Percentiles rank a stretch among this genome's conserved stretches.
These are phyloP conservation scores for Debaryomyces robertsiae DNA, from an alignment of 1,139 yeast genomes.

Conservation along the genomic window DNA sequence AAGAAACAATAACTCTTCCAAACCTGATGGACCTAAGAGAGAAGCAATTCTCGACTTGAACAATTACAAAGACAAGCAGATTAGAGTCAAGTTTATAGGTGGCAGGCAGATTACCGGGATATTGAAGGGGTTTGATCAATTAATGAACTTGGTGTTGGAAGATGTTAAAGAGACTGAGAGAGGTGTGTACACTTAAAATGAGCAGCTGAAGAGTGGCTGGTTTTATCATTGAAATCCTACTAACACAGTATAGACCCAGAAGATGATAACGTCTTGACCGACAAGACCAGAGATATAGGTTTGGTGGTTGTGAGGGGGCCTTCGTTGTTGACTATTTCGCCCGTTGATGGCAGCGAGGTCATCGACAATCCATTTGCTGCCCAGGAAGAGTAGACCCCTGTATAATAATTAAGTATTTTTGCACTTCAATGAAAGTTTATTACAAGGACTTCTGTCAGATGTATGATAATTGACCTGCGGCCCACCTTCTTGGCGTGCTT, in stretches of 20 bases:
- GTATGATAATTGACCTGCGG: neutral
- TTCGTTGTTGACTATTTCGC: slow-evolving; percentile 75
- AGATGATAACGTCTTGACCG: slow-evolving; percentile 51
- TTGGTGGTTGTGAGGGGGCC: slow-evolving; percentile 89
- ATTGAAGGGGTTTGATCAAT: slow-evolving; percentile 86
- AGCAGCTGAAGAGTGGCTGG: too few relatives aligned
- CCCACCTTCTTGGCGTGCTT: neutral
- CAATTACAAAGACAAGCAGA: slow-evolving; percentile 71
- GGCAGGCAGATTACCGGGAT: slow-evolving; percentile 80
- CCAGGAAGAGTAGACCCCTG: slow-evolving; percentile 19
- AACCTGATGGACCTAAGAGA: slow-evolving; percentile 77
- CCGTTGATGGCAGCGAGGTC: slow-evolving; percentile 78
- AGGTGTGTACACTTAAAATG: slow-evolving; percentile 47
- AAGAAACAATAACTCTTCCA: slow-evolving; percentile 32
- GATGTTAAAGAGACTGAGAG: slow-evolving; percentile 72
- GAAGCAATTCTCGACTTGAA: slow-evolving; percentile 87
- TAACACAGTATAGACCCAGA: slow-evolving; percentile 54
- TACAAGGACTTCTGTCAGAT: neutral
- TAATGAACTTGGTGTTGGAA: slow-evolving; percentile 91
- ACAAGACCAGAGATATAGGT: slow-evolving; percentile 65
- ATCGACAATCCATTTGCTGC: slow-evolving; percentile 70
- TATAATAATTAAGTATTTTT: slow-evolving; percentile 11
- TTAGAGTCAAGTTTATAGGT: slow-evolving; percentile 83
- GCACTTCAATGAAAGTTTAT: slow-evolving; percentile 3
- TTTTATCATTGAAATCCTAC: slow-evolving; percentile 16